A percentile compares a stretch with the other conserved stretches of the same genome.
phyloP scores from a whole-genome alignment of 331 rosid species.

The Quercus tomentella region DNA sequence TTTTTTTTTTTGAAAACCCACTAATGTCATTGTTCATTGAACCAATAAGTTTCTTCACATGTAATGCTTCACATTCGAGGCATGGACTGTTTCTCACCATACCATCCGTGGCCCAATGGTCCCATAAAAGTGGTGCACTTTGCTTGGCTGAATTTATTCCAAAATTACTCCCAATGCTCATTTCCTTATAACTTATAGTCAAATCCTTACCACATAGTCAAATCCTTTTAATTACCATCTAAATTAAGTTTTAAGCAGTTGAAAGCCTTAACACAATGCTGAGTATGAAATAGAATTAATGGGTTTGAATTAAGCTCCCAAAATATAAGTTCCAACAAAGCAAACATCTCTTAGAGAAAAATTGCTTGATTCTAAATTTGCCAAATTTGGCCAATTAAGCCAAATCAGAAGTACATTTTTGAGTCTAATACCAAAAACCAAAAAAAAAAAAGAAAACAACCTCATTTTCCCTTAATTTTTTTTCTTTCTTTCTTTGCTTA shows the following conservation, averaged over 20 bases:
- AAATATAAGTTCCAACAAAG: neutral
- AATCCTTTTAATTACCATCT: no score
- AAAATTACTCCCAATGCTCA: neutral
- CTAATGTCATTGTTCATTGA: no score
- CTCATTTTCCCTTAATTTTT: conserved; percentile 25
- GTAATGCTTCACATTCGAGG: conserved; percentile 6
- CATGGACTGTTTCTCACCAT: conserved; percentile 15
- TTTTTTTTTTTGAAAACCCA: no score
- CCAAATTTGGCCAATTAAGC: conserved; percentile 43
- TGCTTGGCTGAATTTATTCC: neutral
- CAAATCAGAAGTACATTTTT: conserved; percentile 31
- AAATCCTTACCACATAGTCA: neutral
- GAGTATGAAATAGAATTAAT: no score
- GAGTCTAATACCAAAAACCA: conserved; percentile 21
- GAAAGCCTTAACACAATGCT: no score
- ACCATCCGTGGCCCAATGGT: conserved; percentile 15
- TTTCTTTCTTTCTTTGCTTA: conserved; percentile 13
- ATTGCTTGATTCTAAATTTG: conserved; percentile 27
- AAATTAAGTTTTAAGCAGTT: no score
- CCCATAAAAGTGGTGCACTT: conserved; percentile 6
- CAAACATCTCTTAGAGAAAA: neutral
- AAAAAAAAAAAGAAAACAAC: conserved; percentile 19
- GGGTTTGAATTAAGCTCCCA: no score
- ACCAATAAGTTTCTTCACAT: neutral
- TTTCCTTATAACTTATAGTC: neutral